These are phyloP conservation scores for Fusarium floridanum DNA, from an alignment of 2,329 filamentous ascomycete genomes.

Conservation along the genomic window DNA sequence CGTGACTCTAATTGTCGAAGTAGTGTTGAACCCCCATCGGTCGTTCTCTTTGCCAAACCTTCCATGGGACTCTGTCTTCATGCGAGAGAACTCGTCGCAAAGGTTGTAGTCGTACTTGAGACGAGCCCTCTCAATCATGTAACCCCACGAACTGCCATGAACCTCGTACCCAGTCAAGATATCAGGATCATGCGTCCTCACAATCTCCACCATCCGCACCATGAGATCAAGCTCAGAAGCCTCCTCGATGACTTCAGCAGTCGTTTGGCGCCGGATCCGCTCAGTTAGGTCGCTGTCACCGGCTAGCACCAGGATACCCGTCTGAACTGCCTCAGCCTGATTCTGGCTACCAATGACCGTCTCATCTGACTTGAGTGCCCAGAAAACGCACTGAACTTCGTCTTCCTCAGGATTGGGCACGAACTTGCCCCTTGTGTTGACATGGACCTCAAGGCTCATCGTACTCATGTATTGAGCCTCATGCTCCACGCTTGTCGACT, in stretches of 20 bases:
- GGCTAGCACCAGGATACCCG: conserved; percentile 81
- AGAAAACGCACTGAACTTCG: conserved; percentile 89
- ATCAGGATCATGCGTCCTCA: conserved; percentile 87
- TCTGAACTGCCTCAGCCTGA: conserved; percentile 63
- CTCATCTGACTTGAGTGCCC: conserved; percentile 86
- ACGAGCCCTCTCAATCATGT: conserved; percentile 89
- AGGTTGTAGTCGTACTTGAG: conserved; percentile 90
- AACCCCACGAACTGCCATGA: conserved; percentile 94
- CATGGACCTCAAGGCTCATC: conserved; percentile 93
- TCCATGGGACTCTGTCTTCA: conserved; percentile 86
- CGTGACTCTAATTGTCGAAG: conserved; percentile 91
- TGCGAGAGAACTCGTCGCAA: conserved; percentile 90
- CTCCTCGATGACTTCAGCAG: conserved; percentile 79
- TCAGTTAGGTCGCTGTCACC: conserved; percentile 69
- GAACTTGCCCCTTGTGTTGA: conserved; percentile 85
- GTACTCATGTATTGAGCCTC: conserved; percentile 96
- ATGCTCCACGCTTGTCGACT: conserved; percentile 81
- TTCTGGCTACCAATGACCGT: conserved; percentile 62
- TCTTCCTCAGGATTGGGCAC: conserved; percentile 92
- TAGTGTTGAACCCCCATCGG: conserved; percentile 93
- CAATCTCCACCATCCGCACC: conserved; percentile 87
- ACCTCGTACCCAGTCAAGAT: conserved; percentile 96
- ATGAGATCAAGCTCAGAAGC: conserved; percentile 86
- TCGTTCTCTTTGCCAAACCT: conserved; percentile 89
- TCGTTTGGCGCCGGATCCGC: conserved; percentile 72